Conservation (phyloP, 345 rosid species). For the Balakata baccata region DNA sequence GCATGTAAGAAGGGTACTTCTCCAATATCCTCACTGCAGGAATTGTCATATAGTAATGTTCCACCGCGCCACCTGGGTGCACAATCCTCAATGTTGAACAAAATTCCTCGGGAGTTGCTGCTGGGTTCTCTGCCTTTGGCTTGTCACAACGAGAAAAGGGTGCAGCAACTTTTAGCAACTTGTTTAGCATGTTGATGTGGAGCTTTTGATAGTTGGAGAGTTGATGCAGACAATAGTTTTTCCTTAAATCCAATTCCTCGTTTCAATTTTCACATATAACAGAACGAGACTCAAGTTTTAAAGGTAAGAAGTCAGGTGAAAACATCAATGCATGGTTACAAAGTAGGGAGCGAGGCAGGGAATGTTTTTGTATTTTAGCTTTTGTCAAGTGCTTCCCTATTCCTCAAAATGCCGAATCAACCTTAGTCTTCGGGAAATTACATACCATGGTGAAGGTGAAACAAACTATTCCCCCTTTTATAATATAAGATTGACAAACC, state of each 20-base stretch:
- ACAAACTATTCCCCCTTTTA: no score
- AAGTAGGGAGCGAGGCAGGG: background rate
- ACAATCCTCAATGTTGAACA: constrained; percentile 35
- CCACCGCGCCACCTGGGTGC: constrained; percentile 33
- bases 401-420: background rate
- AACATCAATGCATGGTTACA: constrained; percentile 4
- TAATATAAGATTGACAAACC: no score
- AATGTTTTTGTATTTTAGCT: background rate
- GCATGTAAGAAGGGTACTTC: constrained; percentile 32
- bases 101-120: background rate
- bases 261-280: background rate
- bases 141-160: background rate
- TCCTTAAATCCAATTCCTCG: background rate
- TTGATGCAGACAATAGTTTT: no score
- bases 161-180: constrained; percentile 21
- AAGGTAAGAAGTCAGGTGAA: background rate
- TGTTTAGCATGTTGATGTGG: constrained; percentile 27
- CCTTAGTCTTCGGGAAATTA: no score
- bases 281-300: background rate
- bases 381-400: background rate
- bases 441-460: no score
- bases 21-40: constrained; percentile 39
- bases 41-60: constrained; percentile 38
- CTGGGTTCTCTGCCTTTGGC: background rate
- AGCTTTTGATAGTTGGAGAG: constrained; percentile 4